Conservation (phyloP, 176 grass and related monocot genomes). For the Oryza australiensis region DNA sequence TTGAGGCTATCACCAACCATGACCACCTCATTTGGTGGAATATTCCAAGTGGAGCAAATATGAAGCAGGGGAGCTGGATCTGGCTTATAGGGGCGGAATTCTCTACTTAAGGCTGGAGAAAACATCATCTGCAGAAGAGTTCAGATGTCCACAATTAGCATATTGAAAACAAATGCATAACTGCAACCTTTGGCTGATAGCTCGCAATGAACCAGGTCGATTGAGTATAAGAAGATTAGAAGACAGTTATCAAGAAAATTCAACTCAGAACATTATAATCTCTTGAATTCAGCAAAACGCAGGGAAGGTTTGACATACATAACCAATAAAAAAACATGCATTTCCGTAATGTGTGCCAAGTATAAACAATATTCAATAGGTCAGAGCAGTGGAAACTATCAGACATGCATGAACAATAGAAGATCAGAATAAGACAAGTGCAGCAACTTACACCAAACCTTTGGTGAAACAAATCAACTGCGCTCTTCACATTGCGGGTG, state of each 20-base stretch:
- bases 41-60: constrained; percentile 82
- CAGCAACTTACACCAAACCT: constrained; percentile 83
- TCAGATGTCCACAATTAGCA: neutral
- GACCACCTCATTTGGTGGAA: constrained; percentile 78
- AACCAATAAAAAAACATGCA: no score
- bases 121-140: constrained; percentile 59
- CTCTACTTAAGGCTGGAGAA: constrained; percentile 80
- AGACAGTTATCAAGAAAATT: neutral
- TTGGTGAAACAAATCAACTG: constrained; percentile 92
- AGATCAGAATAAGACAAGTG: no score
- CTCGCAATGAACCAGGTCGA: neutral
- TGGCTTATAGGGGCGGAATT: constrained; percentile 91
- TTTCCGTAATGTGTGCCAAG: no score
- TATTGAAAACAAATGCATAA: neutral
- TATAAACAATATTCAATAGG: no score
- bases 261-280: neutral
- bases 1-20: constrained; percentile 92
- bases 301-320: no score
- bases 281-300: neutral
- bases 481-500: constrained; percentile 85
- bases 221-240: neutral
- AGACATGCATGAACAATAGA: no score
- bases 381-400: no score
- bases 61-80: constrained; percentile 90
- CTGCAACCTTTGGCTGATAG: neutral